A percentile compares a stretch with the other conserved stretches of the same genome.
phyloP scores from a whole-genome alignment of 306 rosid species.

The Dryas drummondii region DNA sequence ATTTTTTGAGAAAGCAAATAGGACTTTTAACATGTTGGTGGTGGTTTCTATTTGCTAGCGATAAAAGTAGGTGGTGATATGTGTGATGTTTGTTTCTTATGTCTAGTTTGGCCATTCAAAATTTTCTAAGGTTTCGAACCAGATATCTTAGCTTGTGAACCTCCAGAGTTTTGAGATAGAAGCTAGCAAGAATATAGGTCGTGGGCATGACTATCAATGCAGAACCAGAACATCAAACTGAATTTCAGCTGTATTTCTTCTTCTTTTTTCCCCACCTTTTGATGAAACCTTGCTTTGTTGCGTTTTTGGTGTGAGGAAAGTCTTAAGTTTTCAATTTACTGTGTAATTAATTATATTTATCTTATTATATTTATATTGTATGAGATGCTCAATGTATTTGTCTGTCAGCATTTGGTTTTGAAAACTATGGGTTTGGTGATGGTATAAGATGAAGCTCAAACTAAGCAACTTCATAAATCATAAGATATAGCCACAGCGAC shows the following conservation, averaged over 20 bases:
- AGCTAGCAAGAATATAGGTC: not conserved
- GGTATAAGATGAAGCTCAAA: not conserved
- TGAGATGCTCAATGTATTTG: not conserved
- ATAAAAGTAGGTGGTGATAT: not conserved
- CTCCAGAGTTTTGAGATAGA: not conserved
- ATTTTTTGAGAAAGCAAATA: too few relatives aligned
- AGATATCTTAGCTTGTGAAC: not conserved
- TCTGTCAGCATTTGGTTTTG: not conserved
- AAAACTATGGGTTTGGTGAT: not conserved
- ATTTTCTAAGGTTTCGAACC: not conserved
- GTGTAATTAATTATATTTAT: not conserved
- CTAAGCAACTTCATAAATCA: not conserved
- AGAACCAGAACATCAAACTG: conserved; percentile 6
- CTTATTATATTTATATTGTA: not conserved
- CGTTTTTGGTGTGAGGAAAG: conserved; percentile 3
- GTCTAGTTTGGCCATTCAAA: conserved; percentile 3
- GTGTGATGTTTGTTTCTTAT: not conserved
- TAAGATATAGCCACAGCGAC: not conserved
- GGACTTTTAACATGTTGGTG: not conserved
- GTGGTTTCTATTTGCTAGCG: conserved; percentile 6
- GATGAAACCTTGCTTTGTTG: not conserved
- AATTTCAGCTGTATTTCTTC: not conserved
- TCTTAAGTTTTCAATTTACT: not conserved
- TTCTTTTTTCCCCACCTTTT: not conserved
- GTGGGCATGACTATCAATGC: not conserved